Percentiles rank a stretch among this genome's conserved stretches.
These are phyloP conservation scores for Erucastrum elatum DNA, from an alignment of 345 rosid species.

Conservation along the genomic window DNA sequence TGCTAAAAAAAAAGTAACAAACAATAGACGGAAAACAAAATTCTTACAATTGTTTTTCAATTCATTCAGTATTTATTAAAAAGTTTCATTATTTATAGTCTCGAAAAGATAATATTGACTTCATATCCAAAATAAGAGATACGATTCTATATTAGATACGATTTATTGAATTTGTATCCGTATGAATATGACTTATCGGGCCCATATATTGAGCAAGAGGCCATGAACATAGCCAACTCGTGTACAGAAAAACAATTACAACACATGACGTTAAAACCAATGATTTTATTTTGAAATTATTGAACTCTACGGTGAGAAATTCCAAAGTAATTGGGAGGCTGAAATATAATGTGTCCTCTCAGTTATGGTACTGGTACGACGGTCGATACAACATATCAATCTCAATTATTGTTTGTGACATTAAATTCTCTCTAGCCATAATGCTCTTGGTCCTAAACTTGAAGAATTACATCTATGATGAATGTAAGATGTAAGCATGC, in stretches of 20 bases:
- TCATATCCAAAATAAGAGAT: slow-evolving; percentile 30
- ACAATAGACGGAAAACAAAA: background rate
- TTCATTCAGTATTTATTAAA: background rate
- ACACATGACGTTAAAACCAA: slow-evolving; percentile 24
- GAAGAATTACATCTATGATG: background rate
- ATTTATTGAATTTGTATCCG: slow-evolving; percentile 17
- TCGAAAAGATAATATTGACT: slow-evolving; percentile 31
- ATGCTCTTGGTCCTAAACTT: slow-evolving; percentile 24
- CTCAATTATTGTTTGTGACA: slow-evolving; percentile 27
- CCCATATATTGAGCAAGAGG: slow-evolving; percentile 31
- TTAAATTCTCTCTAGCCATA: background rate
- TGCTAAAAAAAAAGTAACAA: too few species aligned
- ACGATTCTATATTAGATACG: slow-evolving; percentile 34
- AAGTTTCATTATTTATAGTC: background rate
- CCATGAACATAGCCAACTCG: slow-evolving; percentile 15
- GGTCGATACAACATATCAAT: slow-evolving; percentile 23
- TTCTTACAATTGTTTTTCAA: background rate
- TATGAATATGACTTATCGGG: slow-evolving; percentile 35
- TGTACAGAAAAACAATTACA: slow-evolving; percentile 21
- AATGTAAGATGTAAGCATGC: background rate
- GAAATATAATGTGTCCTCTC: slow-evolving; percentile 4
- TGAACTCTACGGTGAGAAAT: slow-evolving; percentile 12
- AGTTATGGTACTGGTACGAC: slow-evolving; percentile 29
- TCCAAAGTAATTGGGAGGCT: slow-evolving; percentile 25
- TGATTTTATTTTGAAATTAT: slow-evolving; percentile 3